Evolutionary conservation across 2,329 filamentous ascomycete species (phyloP), one percentile per base, ranked within the genome.

Genomic region (Dendrostoma leiphaemia): DNA sequence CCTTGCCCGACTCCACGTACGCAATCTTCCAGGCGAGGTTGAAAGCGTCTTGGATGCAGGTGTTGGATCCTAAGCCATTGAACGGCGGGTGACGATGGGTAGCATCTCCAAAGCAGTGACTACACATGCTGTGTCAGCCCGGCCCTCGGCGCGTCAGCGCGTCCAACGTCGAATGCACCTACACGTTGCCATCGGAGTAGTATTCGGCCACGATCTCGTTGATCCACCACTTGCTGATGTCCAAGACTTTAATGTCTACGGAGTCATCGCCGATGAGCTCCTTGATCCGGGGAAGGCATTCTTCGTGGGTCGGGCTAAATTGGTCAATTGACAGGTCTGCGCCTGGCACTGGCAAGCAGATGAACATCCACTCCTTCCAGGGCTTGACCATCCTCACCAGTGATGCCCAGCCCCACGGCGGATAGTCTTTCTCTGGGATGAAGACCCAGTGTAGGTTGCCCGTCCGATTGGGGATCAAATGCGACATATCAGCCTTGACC

Each of bases 381-480:
- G 82, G 77, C 67, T 79, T 82, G 4, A 86, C 81, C 82, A 86
- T 85, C 23, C 84, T 71, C 2, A 77, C 70, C 59, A 82, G 66
- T 3, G 65, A 67, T 29, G 70, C 69, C 75, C 77, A 81, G 0
- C 72, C 80, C 66, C 79, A 84, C 0, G 69, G 69, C 0, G 78
- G 77, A 50, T 77, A 69, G 50, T 82, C 75, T 2, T 65, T 65
- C 53, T 82, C 77, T 0, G 83, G 82, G 58, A 78, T 74, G 62
- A 86, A 70, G 1, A 83, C 70, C 77, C 81, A 85, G 63, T 87
- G 83, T 17, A 86, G 69, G 61, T 84, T 85, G 0, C 82, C 84
- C 26, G 70, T 73, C 0, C 82, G 73, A 48, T 74, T 66, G 50
- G 76, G 64, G 29, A 82, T 71, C 10, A 78, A 63, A 56, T 80